Evolutionary conservation across 2,329 filamentous ascomycete species (phyloP).

Genomic region (Cladosporium sp.): DNA sequence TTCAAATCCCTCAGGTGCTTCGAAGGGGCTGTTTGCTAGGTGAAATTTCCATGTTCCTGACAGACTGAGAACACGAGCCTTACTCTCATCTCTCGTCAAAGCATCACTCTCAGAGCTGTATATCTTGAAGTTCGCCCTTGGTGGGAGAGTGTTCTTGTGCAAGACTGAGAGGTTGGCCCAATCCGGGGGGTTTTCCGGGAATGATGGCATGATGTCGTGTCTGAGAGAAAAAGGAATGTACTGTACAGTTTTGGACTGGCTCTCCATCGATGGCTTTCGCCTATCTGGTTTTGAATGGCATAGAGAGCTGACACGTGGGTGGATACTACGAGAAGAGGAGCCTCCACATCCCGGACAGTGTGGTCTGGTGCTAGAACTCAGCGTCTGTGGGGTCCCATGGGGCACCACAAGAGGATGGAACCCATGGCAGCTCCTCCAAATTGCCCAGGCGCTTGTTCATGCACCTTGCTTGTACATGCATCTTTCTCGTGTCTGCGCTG

Average conservation of each 20-base stretch:
- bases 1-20: slow-evolving; percentile 34
- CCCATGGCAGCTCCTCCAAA: slow-evolving; percentile 4
- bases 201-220: slow-evolving; percentile 1
- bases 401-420: slow-evolving; percentile 1
- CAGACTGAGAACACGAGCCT: slow-evolving; percentile 29
- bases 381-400: slow-evolving; percentile 9
- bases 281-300: slow-evolving; percentile 11
- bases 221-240: neutral
- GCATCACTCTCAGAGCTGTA: slow-evolving; percentile 49
- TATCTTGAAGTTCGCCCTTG: slow-evolving; percentile 54
- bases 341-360: slow-evolving; percentile 10
- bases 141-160: slow-evolving; percentile 55
- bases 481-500: neutral
- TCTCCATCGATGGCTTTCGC: neutral
- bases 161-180: slow-evolving; percentile 59
- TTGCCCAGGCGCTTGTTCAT: slow-evolving; percentile 10
- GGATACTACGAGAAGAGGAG: too few species aligned
- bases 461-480: too few species aligned
- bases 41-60: slow-evolving; percentile 38
- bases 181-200: slow-evolving; percentile 40
- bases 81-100: slow-evolving; percentile 35
- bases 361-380: too few species aligned
- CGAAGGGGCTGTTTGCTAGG: slow-evolving; percentile 32
- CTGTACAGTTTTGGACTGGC: neutral
- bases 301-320: neutral